Evolutionary conservation across 2,329 filamentous ascomycete species (phyloP), one percentile per base, ranked within the genome.

Genomic region (Knoxdaviesia capensis): DNA sequence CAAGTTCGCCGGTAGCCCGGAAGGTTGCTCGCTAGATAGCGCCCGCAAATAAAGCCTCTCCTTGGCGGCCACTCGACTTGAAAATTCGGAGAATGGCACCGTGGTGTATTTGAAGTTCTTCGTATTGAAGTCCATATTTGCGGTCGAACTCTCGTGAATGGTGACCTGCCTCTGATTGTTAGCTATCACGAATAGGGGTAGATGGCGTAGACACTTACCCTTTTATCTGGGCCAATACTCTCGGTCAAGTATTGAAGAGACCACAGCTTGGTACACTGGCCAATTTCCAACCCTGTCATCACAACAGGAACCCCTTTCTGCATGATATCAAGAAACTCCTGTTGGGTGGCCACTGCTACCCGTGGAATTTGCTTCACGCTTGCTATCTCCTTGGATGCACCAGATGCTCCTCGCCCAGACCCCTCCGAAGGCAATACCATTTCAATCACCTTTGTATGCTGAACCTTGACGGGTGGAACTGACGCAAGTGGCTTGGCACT

Each of bases 61-160:
- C 7, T 80, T 80, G 5, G 55, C 54, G 20, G 66, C 57, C 11
- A 76, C 70, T 41, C 70, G 66, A 33, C 70, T 56, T 41, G 87
- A 63, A 53, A 93, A 86, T 0, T 66, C 59, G 1, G 66, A 69
- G 49, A 93, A 84, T 3, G 62, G 53, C 47, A 77, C 76, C 4
- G 74, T 82, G 6, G 69, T 64, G 53, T 93, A 93, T 34, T 63
- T 60, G 53, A 93, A 93, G 56, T 93, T 92, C 58, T 92, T 93
- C 38, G 67, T 64, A 44, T 76, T 76, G 53, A 94, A 93, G 49
- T 83, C 78, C 79, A 93, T 85, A 38, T 70, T 70, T 31, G 71
- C 63, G 5, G 63, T 66, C 6, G 64, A 58, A 20, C 78, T 74
- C 48, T 82, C 71, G 52, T 94, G 86, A 5, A 92, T 71, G 7